Evolutionary conservation across 2,329 filamentous ascomycete genomes (phyloP).

Genomic region (Colletotrichum tabaci): DNA sequence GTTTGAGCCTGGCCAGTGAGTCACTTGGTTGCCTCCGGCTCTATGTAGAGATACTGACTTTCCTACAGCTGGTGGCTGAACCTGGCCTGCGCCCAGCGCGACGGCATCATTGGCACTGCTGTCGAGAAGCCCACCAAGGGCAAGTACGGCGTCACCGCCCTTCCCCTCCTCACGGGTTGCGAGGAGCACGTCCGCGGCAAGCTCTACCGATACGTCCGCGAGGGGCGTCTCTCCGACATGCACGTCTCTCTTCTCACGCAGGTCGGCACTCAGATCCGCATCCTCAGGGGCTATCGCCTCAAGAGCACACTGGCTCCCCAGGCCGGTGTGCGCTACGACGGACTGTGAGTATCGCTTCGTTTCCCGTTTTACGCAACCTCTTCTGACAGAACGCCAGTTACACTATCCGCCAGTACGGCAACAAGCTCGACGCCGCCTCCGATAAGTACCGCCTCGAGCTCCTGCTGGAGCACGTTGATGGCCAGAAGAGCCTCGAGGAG

Average conservation of each 20-base stretch:
- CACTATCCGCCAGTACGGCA: slow-evolving; percentile 63
- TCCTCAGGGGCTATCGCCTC: slow-evolving; percentile 67
- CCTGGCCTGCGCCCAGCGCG: slow-evolving; percentile 68
- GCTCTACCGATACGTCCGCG: slow-evolving; percentile 60
- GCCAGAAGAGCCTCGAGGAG: slow-evolving; percentile 59
- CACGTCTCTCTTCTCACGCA: slow-evolving; percentile 63
- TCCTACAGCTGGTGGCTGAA: slow-evolving; percentile 70
- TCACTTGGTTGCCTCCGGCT: slow-evolving; percentile 4
- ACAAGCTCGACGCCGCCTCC: slow-evolving; percentile 56
- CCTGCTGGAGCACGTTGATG: slow-evolving; percentile 60
- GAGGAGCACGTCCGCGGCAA: slow-evolving; percentile 59
- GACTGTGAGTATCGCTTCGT: slow-evolving; percentile 62
- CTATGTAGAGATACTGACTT: slow-evolving; percentile 42
- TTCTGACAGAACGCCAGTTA: slow-evolving; percentile 57
- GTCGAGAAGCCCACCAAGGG: slow-evolving; percentile 62
- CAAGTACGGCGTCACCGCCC: slow-evolving; percentile 60
- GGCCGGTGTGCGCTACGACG: slow-evolving; percentile 71
- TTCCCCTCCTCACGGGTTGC: slow-evolving; percentile 67
- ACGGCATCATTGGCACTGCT: slow-evolving; percentile 66
- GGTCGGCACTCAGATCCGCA: slow-evolving; percentile 64
- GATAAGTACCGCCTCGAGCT: slow-evolving; percentile 62
- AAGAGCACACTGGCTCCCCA: slow-evolving; percentile 66
- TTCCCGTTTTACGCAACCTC: neutral
- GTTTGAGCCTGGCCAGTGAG: slow-evolving; percentile 66
- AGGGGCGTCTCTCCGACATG: slow-evolving; percentile 62